phyloP scores from a whole-genome alignment of 148 eudicot genomes.

The Chenopodium berlandieri region DNA sequence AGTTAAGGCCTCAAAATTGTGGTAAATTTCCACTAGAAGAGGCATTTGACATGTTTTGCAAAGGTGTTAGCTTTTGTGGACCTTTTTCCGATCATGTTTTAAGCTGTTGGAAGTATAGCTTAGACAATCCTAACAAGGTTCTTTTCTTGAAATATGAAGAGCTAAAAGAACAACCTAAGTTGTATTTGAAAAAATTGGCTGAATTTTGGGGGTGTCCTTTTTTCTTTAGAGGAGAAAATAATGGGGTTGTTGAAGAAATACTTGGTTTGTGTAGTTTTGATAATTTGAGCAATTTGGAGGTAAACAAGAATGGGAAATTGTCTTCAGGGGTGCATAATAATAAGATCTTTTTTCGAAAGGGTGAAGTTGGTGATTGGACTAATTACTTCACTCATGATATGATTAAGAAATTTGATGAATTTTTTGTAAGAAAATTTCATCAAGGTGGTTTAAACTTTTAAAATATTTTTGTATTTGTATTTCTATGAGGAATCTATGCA shows the following conservation, averaged over 20 bases:
- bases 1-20: conserved; percentile 18
- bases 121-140: conserved; percentile 30
- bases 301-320: conserved; percentile 43
- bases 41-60: conserved; percentile 35
- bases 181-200: conserved; percentile 35
- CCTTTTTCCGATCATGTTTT: conserved; percentile 47
- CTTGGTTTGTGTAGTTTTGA: conserved; percentile 45
- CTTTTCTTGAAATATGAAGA: conserved; percentile 45
- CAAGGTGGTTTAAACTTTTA: conserved; percentile 30
- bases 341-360: conserved; percentile 39
- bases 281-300: conserved; percentile 42
- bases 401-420: conserved; percentile 30
- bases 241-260: conserved; percentile 31
- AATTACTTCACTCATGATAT: conserved; percentile 37
- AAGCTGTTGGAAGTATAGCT: conserved; percentile 38
- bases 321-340: conserved; percentile 27
- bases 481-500: too few relatives aligned
- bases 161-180: conserved; percentile 33
- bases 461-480: too few relatives aligned
- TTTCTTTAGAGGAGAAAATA: conserved; percentile 40
- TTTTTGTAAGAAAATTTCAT: conserved; percentile 28
- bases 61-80: conserved; percentile 26
- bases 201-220: conserved; percentile 39
- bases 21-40: conserved; percentile 24
- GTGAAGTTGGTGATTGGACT: conserved; percentile 53